phyloP scores from a whole-genome alignment of 352 stramenopile genomes.

The Pythium phragmitis region DNA sequence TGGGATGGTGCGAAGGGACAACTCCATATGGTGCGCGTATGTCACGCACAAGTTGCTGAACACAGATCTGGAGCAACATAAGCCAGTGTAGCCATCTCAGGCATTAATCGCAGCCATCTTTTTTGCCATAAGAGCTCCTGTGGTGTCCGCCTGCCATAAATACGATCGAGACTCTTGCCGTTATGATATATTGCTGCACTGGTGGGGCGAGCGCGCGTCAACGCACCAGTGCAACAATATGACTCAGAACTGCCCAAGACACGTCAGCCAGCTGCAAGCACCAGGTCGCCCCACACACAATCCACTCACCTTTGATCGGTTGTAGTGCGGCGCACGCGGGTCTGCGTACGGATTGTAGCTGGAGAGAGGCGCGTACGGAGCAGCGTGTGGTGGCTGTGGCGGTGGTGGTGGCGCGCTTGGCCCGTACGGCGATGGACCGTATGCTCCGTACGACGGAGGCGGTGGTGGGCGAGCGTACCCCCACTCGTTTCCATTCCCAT shows the following conservation, averaged over 20 bases:
- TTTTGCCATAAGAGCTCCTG: background rate
- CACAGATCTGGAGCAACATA: conserved; percentile 3
- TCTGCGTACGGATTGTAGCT: conserved; percentile 9
- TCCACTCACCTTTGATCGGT: conserved; percentile 17
- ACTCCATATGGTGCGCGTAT: conserved; percentile 15
- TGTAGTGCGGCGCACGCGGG: conserved; percentile 4
- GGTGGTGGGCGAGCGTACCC: conserved; percentile 1
- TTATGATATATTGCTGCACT: background rate
- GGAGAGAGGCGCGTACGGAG: conserved; percentile 8
- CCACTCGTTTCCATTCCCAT: conserved; percentile 7
- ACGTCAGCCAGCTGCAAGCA: background rate
- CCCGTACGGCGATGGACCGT: conserved; percentile 6
- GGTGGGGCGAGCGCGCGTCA: background rate
- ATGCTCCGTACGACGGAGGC: conserved; percentile 10
- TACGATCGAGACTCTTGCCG: background rate
- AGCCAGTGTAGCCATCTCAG: conserved; percentile 18
- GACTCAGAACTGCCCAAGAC: conserved; percentile 3
- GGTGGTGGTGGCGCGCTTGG: conserved; percentile 2
- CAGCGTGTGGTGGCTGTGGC: conserved; percentile 1
- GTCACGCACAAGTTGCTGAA: conserved; percentile 14
- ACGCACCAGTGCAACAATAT: background rate
- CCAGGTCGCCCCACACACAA: background rate
- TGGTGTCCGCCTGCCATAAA: background rate
- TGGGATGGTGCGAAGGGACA: conserved; percentile 16
- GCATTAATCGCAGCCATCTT: background rate